phyloP scores from a whole-genome alignment of 495 filamentous ascomycete species.

The Jackrogersella minutella region DNA sequence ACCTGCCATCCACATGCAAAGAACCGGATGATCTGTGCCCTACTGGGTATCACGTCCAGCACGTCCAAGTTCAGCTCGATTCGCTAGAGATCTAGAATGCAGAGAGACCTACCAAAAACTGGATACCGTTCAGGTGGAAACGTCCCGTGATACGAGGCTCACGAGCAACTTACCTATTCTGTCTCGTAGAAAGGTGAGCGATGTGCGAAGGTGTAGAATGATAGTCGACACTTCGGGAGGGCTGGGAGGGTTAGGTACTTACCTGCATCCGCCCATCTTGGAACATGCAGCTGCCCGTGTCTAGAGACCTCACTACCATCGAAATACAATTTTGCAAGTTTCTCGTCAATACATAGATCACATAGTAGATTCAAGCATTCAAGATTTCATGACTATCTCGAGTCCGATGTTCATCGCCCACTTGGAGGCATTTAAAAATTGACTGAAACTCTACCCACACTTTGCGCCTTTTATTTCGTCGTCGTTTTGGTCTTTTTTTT shows the following conservation, averaged over 20 bases:
- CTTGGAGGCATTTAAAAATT: background rate
- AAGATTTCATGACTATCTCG: no score
- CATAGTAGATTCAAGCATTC: no score
- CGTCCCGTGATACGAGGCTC: background rate
- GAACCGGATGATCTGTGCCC: conserved; percentile 15
- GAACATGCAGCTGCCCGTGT: background rate
- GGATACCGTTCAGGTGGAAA: conserved; percentile 14
- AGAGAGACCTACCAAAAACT: conserved; percentile 8
- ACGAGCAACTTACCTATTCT: conserved; percentile 18
- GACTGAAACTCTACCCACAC: background rate
- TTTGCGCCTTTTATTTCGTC: conserved; percentile 3
- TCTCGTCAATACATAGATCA: no score
- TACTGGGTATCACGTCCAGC: conserved; percentile 1
- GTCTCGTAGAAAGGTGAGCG: background rate
- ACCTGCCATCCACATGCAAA: conserved; percentile 16
- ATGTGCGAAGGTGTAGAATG: background rate
- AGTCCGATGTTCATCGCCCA: background rate
- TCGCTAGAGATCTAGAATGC: conserved; percentile 2
- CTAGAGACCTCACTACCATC: background rate
- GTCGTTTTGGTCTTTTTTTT: background rate
- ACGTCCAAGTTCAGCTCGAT: background rate
- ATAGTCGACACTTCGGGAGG: background rate
- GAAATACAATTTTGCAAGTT: no score
- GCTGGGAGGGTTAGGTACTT: background rate
- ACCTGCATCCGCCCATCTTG: background rate